Base-by-base conservation (phyloP, 1,139 yeast species). In the Hansenula lynferdii region DNA sequence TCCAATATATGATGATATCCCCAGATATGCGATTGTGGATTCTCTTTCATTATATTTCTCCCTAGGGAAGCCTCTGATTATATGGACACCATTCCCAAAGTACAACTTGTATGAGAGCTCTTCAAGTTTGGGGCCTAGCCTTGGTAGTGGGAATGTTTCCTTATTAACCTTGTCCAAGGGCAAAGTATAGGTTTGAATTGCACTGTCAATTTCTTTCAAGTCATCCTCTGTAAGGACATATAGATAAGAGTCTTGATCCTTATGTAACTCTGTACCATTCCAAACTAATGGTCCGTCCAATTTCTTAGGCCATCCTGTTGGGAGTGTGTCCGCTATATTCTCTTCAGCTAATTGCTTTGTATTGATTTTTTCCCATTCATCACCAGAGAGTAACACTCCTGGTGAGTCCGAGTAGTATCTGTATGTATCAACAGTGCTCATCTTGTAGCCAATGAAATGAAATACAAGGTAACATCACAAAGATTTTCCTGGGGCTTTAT, bases 361-460 rank as follows among this genome's bases (percentile, higher is more conserved):
- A 21, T 34, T 24, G 8, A 25, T 4, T 15, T 29, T 27, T 14
- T 38, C 40, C 38, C 40, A 38, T 25, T 38, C 40, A 26, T 34
- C 34, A 10, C 37, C 40, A 21, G 40, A 38, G 4, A 34, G 10
- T 10, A 38, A 17, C 2, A 11, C 19, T 16, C 38, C 40, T 19
- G 35, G 35, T 7, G 40, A 38, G n/a, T 38, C 40, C 4, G 40
- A 24, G 18, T 38, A 38, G 21, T 30, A 34, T 30, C 35, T 29
- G 25, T 38, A 38, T 5, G 34, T 26, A n/a, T 38, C 40, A 8
- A 27, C 29, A 8, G 38, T 38, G 17, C 33, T 15, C 40, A 38
- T 38, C n/a, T 6, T 31, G n/a, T 9, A 14, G 14, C 18, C 6
- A 19, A 15, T 12, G 5, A 9, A 25, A 14, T 14, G 7, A 16